Percentiles rank a stretch among this genome's conserved stretches.
phyloP scores from a whole-genome alignment of 805 yeast genomes.

The Cyberlindnera xishuangbannaensis region DNA sequence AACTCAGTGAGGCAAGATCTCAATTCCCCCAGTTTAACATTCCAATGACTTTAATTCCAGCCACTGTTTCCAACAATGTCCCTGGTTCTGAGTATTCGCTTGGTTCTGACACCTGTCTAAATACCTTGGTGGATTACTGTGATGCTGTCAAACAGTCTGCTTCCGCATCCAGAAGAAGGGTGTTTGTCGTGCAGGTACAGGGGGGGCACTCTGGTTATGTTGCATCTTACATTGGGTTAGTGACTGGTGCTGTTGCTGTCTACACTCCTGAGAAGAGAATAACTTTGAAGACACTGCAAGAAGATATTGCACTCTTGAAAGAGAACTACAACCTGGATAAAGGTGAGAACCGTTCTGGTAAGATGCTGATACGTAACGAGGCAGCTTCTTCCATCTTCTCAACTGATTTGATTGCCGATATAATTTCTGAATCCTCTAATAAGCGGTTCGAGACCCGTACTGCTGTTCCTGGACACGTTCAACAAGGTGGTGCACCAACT shows the following conservation, averaged over 20 bases:
- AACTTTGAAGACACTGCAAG: slow-evolving; percentile 59
- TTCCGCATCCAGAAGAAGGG: slow-evolving; percentile 91
- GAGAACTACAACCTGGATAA: slow-evolving; percentile 7
- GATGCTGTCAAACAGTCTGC: slow-evolving; percentile 95
- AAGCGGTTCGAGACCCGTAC: slow-evolving; percentile 85
- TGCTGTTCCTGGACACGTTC: slow-evolving; percentile 97
- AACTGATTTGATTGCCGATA: slow-evolving; percentile 76
- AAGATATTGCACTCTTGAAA: slow-evolving; percentile 46
- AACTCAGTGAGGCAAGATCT: slow-evolving; percentile 69
- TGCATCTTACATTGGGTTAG: slow-evolving; percentile 79
- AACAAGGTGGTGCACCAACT: slow-evolving; percentile 94
- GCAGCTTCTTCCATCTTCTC: slow-evolving; percentile 77
- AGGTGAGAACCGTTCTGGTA: slow-evolving; percentile 7
- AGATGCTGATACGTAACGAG: slow-evolving; percentile 71
- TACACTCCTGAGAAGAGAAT: slow-evolving; percentile 44
- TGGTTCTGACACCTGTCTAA: slow-evolving; percentile 94
- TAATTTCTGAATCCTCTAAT: slow-evolving; percentile 71
- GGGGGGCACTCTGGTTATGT: slow-evolving; percentile 96
- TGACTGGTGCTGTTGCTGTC: slow-evolving; percentile 62
- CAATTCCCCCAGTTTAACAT: slow-evolving; percentile 88
- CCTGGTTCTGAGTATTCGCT: slow-evolving; percentile 98
- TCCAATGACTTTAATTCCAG: slow-evolving; percentile 91
- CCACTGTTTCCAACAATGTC: slow-evolving; percentile 94
- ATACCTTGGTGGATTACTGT: slow-evolving; percentile 84
- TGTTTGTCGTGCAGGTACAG: slow-evolving; percentile 94